These are phyloP conservation scores for Rubroboletus pulcherrimus DNA, from an alignment of 768 basidiomycete species.

Conservation along the genomic window DNA sequence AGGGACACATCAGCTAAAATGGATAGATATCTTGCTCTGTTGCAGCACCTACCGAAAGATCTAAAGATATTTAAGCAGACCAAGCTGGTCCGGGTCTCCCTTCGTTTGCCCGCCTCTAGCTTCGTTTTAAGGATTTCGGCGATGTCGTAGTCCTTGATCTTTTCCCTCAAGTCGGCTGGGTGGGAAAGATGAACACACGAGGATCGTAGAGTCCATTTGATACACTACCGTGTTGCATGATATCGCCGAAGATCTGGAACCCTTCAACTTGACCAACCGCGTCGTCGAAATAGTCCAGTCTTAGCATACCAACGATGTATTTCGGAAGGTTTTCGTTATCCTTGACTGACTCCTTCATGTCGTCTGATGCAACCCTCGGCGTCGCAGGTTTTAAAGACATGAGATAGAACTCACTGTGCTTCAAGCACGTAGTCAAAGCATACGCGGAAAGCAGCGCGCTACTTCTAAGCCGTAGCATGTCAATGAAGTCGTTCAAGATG, in stretches of 20 bases:
- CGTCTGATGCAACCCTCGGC: neutral
- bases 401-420: neutral
- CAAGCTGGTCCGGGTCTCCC: neutral
- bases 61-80: neutral
- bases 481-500: neutral
- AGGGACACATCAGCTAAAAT: neutral
- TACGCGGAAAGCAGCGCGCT: neutral
- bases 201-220: no score
- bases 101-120: neutral
- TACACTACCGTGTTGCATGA: constrained; percentile 4
- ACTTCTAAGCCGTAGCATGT: neutral
- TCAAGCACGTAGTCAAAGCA: neutral
- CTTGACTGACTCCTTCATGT: constrained; percentile 1
- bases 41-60: neutral
- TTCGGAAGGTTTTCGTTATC: neutral
- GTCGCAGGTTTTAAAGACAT: no score
- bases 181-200: neutral
- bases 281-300: constrained; percentile 6
- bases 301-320: constrained; percentile 2
- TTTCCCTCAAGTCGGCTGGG: constrained; percentile 1
- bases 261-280: neutral
- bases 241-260: constrained; percentile 1
- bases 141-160: neutral
- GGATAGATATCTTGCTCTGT: neutral
- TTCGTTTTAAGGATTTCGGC: neutral